Conservation (phyloP, 1,284 basidiomycete genomes). For the Apiotrichum mycotoxinovorans region DNA sequence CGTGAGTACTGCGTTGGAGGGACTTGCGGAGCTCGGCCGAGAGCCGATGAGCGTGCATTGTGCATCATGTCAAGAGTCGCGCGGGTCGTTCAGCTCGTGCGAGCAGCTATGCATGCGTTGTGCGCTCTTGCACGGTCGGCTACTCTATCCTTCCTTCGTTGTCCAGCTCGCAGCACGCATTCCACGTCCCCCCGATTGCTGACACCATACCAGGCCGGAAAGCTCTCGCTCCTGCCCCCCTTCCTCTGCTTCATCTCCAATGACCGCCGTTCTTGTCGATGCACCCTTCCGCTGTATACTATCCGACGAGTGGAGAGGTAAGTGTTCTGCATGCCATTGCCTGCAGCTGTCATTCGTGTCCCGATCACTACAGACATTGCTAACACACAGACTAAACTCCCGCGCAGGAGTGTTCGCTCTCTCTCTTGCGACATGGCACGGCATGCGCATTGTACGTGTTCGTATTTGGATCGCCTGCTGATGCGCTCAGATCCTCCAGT, state of each 20-base stretch:
- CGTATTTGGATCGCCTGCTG: background rate
- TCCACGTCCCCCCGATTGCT: background rate
- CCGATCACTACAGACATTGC: background rate
- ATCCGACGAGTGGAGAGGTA: constrained; percentile 88
- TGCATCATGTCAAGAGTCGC: too few species aligned
- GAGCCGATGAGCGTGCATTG: background rate
- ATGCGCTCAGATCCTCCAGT: constrained; percentile 72
- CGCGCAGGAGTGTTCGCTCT: constrained; percentile 92
- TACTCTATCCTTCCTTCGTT: too few species aligned
- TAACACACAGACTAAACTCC: constrained; percentile 60
- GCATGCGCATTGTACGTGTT: constrained; percentile 79
- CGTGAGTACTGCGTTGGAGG: constrained; percentile 57
- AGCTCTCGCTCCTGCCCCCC: constrained; percentile 81
- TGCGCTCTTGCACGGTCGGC: too few species aligned
- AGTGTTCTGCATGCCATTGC: constrained; percentile 2
- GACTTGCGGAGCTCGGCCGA: background rate
- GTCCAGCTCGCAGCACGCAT: background rate
- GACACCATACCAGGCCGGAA: constrained; percentile 67
- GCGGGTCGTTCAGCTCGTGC: too few species aligned
- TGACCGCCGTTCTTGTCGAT: constrained; percentile 86
- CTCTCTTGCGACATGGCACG: constrained; percentile 91
- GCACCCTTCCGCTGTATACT: constrained; percentile 87
- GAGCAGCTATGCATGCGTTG: too few species aligned
- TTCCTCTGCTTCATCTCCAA: constrained; percentile 89
- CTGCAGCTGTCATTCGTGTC: background rate